phyloP scores from a whole-genome alignment of 305 asterid genomes.

The Vinca major region DNA sequence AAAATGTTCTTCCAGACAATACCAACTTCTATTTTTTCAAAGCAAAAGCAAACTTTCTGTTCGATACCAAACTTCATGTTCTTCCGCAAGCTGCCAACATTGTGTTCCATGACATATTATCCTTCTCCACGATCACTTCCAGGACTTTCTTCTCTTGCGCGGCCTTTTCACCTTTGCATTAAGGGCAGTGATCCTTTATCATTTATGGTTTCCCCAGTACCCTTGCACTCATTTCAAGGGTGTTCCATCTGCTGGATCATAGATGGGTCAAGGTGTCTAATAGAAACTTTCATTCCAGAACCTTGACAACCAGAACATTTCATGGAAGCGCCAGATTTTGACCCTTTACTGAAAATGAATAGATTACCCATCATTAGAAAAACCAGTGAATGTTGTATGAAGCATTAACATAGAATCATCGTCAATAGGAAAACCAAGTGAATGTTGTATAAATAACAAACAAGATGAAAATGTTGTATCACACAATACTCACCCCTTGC shows the following conservation, averaged over 20 bases:
- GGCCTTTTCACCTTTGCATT: constrained; percentile 78
- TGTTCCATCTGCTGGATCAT: constrained; percentile 94
- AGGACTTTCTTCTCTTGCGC: constrained; percentile 67
- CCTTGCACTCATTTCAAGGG: constrained; percentile 75
- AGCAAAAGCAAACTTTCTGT: too few relatives aligned
- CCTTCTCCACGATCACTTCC: constrained; percentile 83
- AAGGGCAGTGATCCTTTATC: constrained; percentile 70
- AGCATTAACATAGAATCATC: neutral
- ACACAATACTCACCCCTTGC: constrained; percentile 70
- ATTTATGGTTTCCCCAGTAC: constrained; percentile 70
- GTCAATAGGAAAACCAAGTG: neutral
- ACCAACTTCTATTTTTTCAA: too few relatives aligned
- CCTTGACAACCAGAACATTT: constrained; percentile 83
- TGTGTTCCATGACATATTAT: too few relatives aligned
- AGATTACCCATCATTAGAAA: neutral
- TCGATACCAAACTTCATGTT: too few relatives aligned
- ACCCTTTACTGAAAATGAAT: constrained; percentile 52
- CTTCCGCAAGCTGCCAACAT: too few relatives aligned
- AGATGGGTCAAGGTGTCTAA: constrained; percentile 79
- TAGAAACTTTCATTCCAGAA: constrained; percentile 78
- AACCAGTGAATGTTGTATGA: neutral
- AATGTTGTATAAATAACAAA: neutral
- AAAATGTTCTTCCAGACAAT: too few relatives aligned
- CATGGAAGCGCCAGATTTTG: constrained; percentile 80
- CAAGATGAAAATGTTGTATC: neutral